These are phyloP conservation scores for Silene conica DNA, from an alignment of 148 eudicot genomes.

Conservation along the genomic window DNA sequence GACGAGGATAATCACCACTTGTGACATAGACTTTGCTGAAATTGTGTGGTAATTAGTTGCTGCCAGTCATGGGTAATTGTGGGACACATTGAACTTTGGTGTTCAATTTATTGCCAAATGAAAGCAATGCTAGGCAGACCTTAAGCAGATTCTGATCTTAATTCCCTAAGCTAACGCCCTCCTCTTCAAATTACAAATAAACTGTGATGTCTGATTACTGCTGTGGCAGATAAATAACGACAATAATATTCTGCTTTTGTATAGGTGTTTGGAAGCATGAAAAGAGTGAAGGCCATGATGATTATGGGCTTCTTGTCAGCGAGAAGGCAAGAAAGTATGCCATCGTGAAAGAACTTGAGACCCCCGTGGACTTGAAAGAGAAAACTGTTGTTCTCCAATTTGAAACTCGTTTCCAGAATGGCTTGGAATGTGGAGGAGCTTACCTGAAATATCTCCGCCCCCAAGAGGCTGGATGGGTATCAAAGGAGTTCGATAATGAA, in stretches of 20 bases:
- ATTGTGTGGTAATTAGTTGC: neutral
- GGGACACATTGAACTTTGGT: neutral
- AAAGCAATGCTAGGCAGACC: neutral
- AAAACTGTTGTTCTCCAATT: conserved; percentile 70
- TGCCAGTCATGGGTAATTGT: neutral
- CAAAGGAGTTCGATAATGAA: conserved; percentile 72
- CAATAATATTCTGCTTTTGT: neutral
- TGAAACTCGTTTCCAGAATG: conserved; percentile 81
- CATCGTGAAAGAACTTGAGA: conserved; percentile 81
- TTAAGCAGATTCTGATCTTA: neutral
- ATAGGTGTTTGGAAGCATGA: conserved; percentile 88
- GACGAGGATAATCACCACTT: no score
- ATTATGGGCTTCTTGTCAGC: conserved; percentile 88
- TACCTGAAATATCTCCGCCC: conserved; percentile 83
- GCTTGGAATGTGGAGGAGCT: conserved; percentile 90
- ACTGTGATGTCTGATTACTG: neutral
- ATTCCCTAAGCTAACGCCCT: neutral
- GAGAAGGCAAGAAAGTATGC: conserved; percentile 91
- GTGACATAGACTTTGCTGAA: no score
- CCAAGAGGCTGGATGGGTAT: conserved; percentile 76
- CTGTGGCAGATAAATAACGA: neutral
- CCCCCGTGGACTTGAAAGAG: conserved; percentile 58
- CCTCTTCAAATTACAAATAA: no score
- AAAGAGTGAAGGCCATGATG: conserved; percentile 94
- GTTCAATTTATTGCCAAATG: neutral